Evolutionary conservation across 495 filamentous ascomycete genomes (phyloP).

Genomic region (Collariella sp.): DNA sequence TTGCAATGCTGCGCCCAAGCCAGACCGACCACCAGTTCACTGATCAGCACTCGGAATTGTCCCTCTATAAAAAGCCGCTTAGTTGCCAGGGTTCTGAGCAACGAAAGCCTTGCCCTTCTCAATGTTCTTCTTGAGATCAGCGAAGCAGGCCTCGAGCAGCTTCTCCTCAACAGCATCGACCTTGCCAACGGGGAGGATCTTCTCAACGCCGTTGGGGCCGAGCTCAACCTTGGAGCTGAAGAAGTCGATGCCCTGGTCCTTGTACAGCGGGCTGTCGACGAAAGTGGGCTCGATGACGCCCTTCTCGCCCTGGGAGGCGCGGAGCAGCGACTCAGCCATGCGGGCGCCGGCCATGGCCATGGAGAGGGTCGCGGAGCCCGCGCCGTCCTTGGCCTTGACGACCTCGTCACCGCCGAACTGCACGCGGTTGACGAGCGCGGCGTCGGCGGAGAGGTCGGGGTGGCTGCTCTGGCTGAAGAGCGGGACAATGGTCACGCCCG

Average conservation of each 20-base stretch:
- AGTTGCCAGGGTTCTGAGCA: slow-evolving; percentile 47
- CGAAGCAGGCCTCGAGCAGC: slow-evolving; percentile 73
- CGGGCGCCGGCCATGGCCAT: slow-evolving; percentile 99
- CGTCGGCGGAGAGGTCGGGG: slow-evolving; percentile 65
- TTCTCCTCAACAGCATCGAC: slow-evolving; percentile 78
- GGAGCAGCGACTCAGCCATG: slow-evolving; percentile 91
- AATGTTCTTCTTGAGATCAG: slow-evolving; percentile 78
- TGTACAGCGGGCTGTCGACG: slow-evolving; percentile 93
- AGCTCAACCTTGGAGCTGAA: slow-evolving; percentile 92
- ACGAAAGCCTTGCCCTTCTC: slow-evolving; percentile 48
- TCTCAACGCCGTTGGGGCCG: slow-evolving; percentile 90
- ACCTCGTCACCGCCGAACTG: slow-evolving; percentile 99
- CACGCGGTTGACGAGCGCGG: slow-evolving; percentile 81
- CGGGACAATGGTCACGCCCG: slow-evolving; percentile 94
- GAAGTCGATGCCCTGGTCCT: slow-evolving; percentile 92
- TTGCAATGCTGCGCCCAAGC: too few species aligned
- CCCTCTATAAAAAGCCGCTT: slow-evolving; percentile 9
- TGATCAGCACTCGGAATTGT: background rate
- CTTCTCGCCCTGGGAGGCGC: slow-evolving; percentile 88
- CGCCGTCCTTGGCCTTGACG: slow-evolving; percentile 97
- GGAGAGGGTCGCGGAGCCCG: slow-evolving; percentile 94
- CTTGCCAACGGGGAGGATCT: slow-evolving; percentile 77
- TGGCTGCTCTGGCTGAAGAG: slow-evolving; percentile 91
- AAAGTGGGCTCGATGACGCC: slow-evolving; percentile 93
- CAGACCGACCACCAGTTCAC: background rate